Evolutionary conservation across 192 early-diverging fungal species (phyloP).

Genomic region (Backusella circina): DNA sequence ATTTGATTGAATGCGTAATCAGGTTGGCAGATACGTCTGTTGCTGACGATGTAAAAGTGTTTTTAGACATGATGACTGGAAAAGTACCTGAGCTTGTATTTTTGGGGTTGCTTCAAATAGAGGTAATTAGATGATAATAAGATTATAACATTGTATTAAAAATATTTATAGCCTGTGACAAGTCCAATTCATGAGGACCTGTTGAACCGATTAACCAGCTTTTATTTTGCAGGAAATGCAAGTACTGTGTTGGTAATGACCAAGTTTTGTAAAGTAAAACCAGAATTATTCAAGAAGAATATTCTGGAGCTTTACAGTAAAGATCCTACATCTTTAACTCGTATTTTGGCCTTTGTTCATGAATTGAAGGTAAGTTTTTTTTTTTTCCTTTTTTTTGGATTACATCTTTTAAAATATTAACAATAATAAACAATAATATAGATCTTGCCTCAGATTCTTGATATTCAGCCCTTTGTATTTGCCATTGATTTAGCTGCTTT

Average conservation of each 20-base stretch:
- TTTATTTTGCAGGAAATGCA: constrained; percentile 64
- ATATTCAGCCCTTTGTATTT: constrained; percentile 64
- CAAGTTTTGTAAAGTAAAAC: constrained; percentile 65
- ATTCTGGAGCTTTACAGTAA: constrained; percentile 70
- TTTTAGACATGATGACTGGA: constrained; percentile 53
- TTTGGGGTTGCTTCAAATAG: constrained; percentile 65
- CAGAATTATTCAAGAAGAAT: constrained; percentile 53
- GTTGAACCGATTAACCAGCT: constrained; percentile 50
- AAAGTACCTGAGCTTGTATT: constrained; percentile 74
- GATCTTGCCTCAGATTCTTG: constrained; percentile 69
- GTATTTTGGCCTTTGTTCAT: constrained; percentile 75
- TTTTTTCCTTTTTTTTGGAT: constrained; percentile 14
- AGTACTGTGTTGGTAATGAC: constrained; percentile 66
- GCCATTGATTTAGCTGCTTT: constrained; percentile 78
- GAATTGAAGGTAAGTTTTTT: constrained; percentile 63
- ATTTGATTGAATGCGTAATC: constrained; percentile 66
- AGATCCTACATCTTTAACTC: constrained; percentile 52
- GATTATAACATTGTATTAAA: not conserved
- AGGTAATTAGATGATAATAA: constrained; percentile 27
- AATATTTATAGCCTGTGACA: constrained; percentile 38
- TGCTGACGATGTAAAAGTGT: constrained; percentile 57
- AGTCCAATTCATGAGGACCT: constrained; percentile 62
- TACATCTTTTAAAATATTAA: constrained; percentile 32
- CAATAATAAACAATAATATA: constrained; percentile 15
- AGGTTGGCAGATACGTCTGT: constrained; percentile 52